Evolutionary conservation across 441 rosid species (phyloP), one percentile per base, ranked within the genome.

Genomic region (Pelargonium cotyledonis): DNA sequence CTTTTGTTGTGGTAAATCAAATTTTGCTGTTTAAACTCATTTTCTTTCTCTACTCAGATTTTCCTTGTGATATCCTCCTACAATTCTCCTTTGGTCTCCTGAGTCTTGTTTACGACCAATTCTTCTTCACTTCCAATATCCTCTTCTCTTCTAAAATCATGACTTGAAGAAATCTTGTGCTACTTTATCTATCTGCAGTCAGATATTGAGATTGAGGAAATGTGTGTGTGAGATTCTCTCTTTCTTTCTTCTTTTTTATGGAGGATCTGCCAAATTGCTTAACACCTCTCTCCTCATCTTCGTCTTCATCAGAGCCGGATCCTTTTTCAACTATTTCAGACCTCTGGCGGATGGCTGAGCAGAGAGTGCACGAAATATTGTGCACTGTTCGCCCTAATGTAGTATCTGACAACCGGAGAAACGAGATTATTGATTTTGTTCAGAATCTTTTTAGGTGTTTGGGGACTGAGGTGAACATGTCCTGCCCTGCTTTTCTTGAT

Each of bases 321-420:
- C 85, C 82, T 40, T 66, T 82, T 69, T 72, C 84, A 67, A 73
- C 85, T 72, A 86, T 79, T 70, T 58, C 65, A 35, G 92, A 89
- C 69, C 70, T 85, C 55, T 90, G 96, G 96, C 68, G 65, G 65
- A 62, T 86, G 79, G 88, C 93, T 46, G 96, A 92, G 81, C 73
- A 79, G 65, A 91, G 95, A 79, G 82, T 74, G 77, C 81, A 77
- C 69, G 99, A 94, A 81, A 87, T 92, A 66, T 69, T 92, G 44
- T 74, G 76, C 76, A 38, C 72, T 41, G 80, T 88, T 74, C 93
- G 85, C 78, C 96, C 96, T 7, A 68, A 84, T 70, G 68, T 68
- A 66, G 79, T 79, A 73, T 86, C 96, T 58, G 90, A 92, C 80
- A 72, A 73, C 66, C 84, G 63, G 73, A 81, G 98, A 73, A 82